Base-by-base conservation (phyloP, 768 basidiomycete species). In the Collybia mongolica region DNA sequence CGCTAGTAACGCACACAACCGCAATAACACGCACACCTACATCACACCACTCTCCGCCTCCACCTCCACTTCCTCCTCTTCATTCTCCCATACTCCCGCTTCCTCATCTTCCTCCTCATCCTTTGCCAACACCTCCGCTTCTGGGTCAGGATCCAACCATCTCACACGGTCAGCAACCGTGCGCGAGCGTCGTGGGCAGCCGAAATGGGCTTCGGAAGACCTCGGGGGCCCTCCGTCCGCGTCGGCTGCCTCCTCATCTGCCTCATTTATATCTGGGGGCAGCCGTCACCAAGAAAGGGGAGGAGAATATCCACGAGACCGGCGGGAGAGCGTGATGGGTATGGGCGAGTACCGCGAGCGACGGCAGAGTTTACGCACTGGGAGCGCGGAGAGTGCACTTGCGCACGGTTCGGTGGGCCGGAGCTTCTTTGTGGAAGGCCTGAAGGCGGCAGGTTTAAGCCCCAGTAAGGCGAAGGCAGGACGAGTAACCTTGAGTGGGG, bases 321-420 rank as follows among this genome's bases (percentile, higher is more conserved):
- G 45, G 22, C 14, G 51, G n/a, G 45, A 49, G 46, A 9, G 32
- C 22, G 44, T 52, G 15, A 46, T 62, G 29, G 53, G 52, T 0
- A 61, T 61, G 62, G 44, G 51, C 2, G 60, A 59, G 26, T 61
- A 61, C 42, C 54, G 59, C 29, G 86, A 83, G 23, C 68, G 79
- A 22, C 68, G 77, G 38, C 88, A 88, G 60, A 73, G 73, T 24
- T 62, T 77, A 14, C 72, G 88, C 29, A 79, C 77, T 0, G 88
- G 88, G 4, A 89, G 86, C 61, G 84, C 82, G 2, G 90, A 90
- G 67, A 87, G 80, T 60, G 72, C 82, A 6, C 62, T 86, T 22
- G 66, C 65, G 15, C 11, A 36, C 3, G 41, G 32, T 9, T 23
- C n/a, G 11, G 36, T 24, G n/a, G 75, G 80, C 9, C 67, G 86